These are phyloP conservation scores for Cyclospora cayetanensis DNA, from an alignment of 169 alveolate species.

Conservation along the genomic window DNA sequence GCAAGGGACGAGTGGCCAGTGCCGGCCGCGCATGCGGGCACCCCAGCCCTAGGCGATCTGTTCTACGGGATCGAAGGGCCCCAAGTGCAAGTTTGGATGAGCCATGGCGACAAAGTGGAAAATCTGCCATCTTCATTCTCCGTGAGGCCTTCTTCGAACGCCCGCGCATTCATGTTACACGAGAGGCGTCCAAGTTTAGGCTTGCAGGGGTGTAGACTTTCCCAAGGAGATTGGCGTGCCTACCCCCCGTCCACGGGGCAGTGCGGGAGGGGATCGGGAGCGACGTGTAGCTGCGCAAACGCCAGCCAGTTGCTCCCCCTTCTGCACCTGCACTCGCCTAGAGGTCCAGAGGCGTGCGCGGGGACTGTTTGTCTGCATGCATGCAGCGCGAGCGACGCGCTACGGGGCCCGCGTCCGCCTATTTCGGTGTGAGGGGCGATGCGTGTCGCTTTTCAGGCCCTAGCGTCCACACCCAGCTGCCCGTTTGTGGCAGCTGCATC, in stretches of 20 bases:
- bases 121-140: conserved; percentile 57
- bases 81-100: conserved; percentile 76
- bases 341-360: no score
- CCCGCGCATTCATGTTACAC: no score
- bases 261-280: no score
- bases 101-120: conserved; percentile 78
- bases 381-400: no score
- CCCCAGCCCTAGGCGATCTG: not conserved
- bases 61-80: not conserved
- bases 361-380: no score
- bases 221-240: no score
- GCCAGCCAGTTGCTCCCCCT: no score
- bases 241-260: no score
- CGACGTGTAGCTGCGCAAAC: no score
- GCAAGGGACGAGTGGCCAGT: not conserved
- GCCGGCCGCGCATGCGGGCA: not conserved
- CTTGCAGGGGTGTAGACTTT: no score
- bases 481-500: conserved; percentile 72
- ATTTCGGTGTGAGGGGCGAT: not conserved
- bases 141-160: not conserved
- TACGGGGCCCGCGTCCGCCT: not conserved
- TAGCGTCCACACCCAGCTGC: conserved; percentile 73
- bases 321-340: no score
- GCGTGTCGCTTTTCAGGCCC: not conserved
- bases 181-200: no score